phyloP scores from a whole-genome alignment of 2,329 filamentous ascomycete species.

The Chrysosporium queenslandicum region DNA sequence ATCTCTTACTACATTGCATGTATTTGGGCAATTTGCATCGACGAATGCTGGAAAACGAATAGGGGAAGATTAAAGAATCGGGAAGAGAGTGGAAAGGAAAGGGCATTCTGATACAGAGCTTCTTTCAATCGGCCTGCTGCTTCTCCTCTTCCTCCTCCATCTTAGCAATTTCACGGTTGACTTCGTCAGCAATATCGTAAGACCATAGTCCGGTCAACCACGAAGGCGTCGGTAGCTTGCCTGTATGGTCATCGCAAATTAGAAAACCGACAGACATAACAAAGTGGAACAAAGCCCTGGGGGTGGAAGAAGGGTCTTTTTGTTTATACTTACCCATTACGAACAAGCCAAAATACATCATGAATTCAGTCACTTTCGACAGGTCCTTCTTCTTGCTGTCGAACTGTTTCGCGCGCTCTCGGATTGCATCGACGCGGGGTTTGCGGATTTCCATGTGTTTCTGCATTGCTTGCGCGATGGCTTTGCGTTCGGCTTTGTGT shows the following conservation, averaged over 20 bases:
- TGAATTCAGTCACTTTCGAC: conserved; percentile 27
- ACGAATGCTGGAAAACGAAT: neutral
- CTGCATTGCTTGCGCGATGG: conserved; percentile 24
- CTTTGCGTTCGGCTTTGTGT: conserved; percentile 16
- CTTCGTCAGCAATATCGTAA: conserved; percentile 17
- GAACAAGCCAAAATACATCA: conserved; percentile 33
- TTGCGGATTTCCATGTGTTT: conserved; percentile 29
- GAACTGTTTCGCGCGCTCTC: conserved; percentile 26
- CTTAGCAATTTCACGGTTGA: conserved; percentile 8
- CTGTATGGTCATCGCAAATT: conserved; percentile 2
- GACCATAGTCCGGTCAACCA: conserved; percentile 12
- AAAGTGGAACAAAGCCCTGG: neutral
- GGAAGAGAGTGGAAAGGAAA: neutral
- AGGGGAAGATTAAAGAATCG: neutral
- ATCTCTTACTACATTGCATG: neutral
- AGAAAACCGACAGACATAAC: too few relatives aligned
- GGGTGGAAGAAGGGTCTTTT: neutral
- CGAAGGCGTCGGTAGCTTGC: conserved; percentile 13
- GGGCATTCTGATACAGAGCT: neutral
- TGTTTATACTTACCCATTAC: conserved; percentile 26
- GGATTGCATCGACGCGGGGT: conserved; percentile 28
- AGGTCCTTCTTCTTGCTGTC: conserved; percentile 30
- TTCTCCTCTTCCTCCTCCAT: conserved; percentile 1
- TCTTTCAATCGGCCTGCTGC: too few relatives aligned
- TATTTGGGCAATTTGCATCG: too few relatives aligned